Conservation (phyloP, 2,329 filamentous ascomycete genomes). For the Neonectria sp. region DNA sequence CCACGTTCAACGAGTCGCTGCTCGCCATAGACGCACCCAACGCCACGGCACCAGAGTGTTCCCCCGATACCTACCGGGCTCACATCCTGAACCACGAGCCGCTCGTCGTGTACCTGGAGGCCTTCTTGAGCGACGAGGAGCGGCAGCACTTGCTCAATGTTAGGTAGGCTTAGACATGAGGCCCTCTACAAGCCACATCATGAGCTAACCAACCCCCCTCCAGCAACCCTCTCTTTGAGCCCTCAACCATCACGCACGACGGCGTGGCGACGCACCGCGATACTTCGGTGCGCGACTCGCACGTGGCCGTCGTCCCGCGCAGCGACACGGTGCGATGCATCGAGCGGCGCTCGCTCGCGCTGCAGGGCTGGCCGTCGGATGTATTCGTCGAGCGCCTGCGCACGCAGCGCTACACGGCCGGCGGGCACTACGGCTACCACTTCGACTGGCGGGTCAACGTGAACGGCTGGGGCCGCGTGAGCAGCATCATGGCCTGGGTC, state of each 20-base stretch:
- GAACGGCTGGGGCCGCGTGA: conserved; percentile 65
- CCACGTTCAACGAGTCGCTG: conserved; percentile 65
- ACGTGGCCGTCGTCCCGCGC: conserved; percentile 67
- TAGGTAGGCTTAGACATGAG: conserved; percentile 54
- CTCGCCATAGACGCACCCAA: conserved; percentile 62
- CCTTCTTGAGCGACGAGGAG: conserved; percentile 63
- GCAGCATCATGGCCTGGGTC: conserved; percentile 70
- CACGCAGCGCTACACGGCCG: conserved; percentile 63
- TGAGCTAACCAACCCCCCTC: background rate
- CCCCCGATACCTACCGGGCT: conserved; percentile 60
- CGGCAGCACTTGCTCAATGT: conserved; percentile 64
- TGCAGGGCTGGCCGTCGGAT: conserved; percentile 69
- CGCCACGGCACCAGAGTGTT: conserved; percentile 55
- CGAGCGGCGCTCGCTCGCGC: conserved; percentile 61
- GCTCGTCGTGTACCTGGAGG: conserved; percentile 68
- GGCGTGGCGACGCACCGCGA: conserved; percentile 60
- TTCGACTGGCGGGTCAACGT: conserved; percentile 66
- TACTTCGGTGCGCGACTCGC: conserved; percentile 64
- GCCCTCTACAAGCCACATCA: background rate
- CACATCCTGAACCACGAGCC: conserved; percentile 66
- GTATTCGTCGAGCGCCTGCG: conserved; percentile 68
- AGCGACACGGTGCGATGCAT: conserved; percentile 61
- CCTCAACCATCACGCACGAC: conserved; percentile 66
- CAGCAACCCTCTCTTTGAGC: conserved; percentile 64
- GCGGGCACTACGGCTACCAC: conserved; percentile 68